Percentiles rank a stretch among this genome's conserved stretches.
Conservation (phyloP, 345 rosid species). For the Eucalyptus fibrosa region DNA sequence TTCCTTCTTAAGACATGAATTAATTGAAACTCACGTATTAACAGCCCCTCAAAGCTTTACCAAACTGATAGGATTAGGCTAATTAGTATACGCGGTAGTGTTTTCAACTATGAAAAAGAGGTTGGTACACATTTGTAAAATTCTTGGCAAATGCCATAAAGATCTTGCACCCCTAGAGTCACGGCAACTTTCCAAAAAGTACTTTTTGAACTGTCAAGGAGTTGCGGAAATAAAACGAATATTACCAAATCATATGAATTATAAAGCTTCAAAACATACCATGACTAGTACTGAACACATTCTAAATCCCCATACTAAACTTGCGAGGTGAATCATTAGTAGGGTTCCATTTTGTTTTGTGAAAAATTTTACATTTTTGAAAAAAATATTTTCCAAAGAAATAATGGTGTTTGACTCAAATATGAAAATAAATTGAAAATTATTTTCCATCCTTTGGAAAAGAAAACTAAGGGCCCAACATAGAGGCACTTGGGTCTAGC, state of each 20-base stretch:
- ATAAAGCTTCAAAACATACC: background rate
- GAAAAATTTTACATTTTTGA: background rate
- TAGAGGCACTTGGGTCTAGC: background rate
- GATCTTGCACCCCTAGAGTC: background rate
- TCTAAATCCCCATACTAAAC: background rate
- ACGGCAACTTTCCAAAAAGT: background rate
- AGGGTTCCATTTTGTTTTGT: background rate
- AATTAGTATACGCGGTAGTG: background rate
- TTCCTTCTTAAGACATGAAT: background rate
- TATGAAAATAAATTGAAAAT: background rate
- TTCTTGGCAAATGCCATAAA: background rate
- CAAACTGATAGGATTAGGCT: background rate
- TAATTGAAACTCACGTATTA: background rate
- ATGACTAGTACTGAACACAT: background rate
- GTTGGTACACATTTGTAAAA: background rate
- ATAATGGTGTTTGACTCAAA: background rate
- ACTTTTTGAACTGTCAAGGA: background rate
- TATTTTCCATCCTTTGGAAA: background rate
- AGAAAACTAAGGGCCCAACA: background rate
- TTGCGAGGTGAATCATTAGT: background rate
- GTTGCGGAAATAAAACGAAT: background rate
- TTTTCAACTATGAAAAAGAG: background rate
- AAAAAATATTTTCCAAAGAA: background rate
- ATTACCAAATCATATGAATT: background rate
- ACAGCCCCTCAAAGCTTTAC: background rate